Percentiles rank a stretch among this genome's conserved stretches.
These are phyloP conservation scores for Wickerhamomyces silvicola DNA, from an alignment of 805 yeast species.

Conservation along the genomic window DNA sequence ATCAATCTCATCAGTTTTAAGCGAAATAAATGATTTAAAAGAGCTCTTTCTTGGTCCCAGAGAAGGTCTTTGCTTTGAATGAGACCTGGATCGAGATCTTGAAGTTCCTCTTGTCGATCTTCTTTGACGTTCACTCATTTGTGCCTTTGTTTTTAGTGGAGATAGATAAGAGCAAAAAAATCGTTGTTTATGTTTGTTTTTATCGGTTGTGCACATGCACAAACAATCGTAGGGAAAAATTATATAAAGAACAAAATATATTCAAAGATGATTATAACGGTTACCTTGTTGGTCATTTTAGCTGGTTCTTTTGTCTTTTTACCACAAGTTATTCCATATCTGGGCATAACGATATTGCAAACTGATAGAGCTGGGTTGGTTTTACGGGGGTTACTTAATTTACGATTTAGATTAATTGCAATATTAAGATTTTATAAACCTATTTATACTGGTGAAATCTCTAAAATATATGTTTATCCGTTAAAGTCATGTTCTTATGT, in stretches of 20 bases:
- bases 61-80: constrained; percentile 6
- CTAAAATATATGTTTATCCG: constrained; percentile 13
- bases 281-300: neutral
- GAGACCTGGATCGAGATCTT: constrained; percentile 3
- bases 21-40: neutral
- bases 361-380: too few relatives aligned
- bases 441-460: constrained; percentile 6
- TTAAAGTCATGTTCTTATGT: constrained; percentile 13
- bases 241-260: too few relatives aligned
- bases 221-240: too few relatives aligned
- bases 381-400: constrained; percentile 5
- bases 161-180: too few relatives aligned
- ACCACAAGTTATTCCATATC: neutral
- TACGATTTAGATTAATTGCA: constrained; percentile 10
- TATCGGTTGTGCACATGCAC: too few relatives aligned
- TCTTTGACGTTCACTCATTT: too few relatives aligned
- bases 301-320: neutral
- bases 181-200: too few relatives aligned
- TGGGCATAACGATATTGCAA: neutral
- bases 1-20: constrained; percentile 7
- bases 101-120: neutral
- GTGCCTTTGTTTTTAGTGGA: too few relatives aligned
- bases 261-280: neutral
- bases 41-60: constrained; percentile 2
- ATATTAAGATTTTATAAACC: constrained; percentile 4